Conservation (phyloP, 2,329 filamentous ascomycete species). For the Sphaerulina populicola region DNA sequence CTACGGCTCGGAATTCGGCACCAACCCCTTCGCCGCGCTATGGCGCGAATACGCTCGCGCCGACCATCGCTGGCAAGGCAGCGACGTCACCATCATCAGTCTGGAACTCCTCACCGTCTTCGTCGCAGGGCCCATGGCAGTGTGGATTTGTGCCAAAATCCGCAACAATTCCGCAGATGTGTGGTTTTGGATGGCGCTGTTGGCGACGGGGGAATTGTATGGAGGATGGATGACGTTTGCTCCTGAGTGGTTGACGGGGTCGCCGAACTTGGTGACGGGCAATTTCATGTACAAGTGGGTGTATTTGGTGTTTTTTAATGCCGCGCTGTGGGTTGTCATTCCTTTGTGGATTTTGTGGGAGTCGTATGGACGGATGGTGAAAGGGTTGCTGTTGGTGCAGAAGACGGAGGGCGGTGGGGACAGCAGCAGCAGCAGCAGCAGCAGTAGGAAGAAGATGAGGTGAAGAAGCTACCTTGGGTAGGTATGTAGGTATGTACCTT, state of each 20-base stretch:
- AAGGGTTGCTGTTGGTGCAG: slow-evolving; percentile 15
- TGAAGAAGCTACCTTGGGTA: no score
- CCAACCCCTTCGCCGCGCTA: slow-evolving; percentile 45
- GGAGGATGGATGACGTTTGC: slow-evolving; percentile 59
- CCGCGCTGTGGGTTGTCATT: slow-evolving; percentile 51
- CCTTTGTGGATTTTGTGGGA: slow-evolving; percentile 51
- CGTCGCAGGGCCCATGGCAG: slow-evolving; percentile 50
- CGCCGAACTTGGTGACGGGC: slow-evolving; percentile 48
- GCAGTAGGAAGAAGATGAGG: slow-evolving; percentile 14
- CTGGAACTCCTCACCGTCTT: slow-evolving; percentile 55
- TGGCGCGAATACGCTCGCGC: slow-evolving; percentile 62
- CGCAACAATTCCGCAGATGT: slow-evolving; percentile 33
- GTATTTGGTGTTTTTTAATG: slow-evolving; percentile 58
- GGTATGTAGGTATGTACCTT: no score
- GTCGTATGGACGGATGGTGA: slow-evolving; percentile 38
- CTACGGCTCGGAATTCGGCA: slow-evolving; percentile 53
- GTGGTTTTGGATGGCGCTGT: slow-evolving; percentile 50
- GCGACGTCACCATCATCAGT: slow-evolving; percentile 51
- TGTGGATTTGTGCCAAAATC: slow-evolving; percentile 47
- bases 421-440: no score
- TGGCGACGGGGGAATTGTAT: slow-evolving; percentile 58
- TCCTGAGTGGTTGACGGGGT: slow-evolving; percentile 56
- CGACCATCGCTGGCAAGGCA: slow-evolving; percentile 52
- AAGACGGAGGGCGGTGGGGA: slow-evolving; percentile 1
- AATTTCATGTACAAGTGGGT: slow-evolving; percentile 57